A percentile compares a stretch with the other conserved stretches of the same genome.
Conservation (phyloP, 1,284 basidiomycete genomes). For the Thecaphora thlaspeos region DNA sequence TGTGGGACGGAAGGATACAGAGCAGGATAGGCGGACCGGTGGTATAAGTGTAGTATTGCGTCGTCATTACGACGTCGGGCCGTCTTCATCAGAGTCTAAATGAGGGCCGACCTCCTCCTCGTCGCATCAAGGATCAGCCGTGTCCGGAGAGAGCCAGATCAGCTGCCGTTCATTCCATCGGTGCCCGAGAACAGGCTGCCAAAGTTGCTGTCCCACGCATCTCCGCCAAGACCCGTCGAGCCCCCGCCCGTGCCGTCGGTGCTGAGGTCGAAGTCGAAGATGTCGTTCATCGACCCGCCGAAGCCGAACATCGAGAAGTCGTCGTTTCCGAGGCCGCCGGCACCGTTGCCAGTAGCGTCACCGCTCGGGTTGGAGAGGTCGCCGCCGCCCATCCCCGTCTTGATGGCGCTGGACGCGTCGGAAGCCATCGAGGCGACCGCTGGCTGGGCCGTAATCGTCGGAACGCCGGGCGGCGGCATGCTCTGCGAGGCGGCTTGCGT, state of each 20-base stretch:
- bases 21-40: no score
- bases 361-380: not conserved
- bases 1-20: no score
- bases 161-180: slow-evolving; percentile 3
- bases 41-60: no score
- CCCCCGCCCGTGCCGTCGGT: slow-evolving; percentile 22
- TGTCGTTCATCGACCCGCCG: slow-evolving; percentile 47
- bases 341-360: not conserved
- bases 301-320: slow-evolving; percentile 53
- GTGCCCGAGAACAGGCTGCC: slow-evolving; percentile 31
- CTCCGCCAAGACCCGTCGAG: slow-evolving; percentile 18
- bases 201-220: slow-evolving; percentile 41
- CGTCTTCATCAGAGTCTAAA: no score
- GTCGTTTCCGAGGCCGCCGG: slow-evolving; percentile 19
- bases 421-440: no score
- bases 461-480: not conserved
- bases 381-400: no score
- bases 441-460: no score
- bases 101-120: no score
- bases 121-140: no score
- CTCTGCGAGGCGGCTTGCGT: not conserved
- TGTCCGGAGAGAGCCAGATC: not conserved
- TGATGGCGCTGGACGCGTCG: no score
- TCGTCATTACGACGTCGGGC: no score
- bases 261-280: slow-evolving; percentile 52